Evolutionary conservation across 176 grass and related monocot species (phyloP).

Genomic region (Bonia amplexicaulis): DNA sequence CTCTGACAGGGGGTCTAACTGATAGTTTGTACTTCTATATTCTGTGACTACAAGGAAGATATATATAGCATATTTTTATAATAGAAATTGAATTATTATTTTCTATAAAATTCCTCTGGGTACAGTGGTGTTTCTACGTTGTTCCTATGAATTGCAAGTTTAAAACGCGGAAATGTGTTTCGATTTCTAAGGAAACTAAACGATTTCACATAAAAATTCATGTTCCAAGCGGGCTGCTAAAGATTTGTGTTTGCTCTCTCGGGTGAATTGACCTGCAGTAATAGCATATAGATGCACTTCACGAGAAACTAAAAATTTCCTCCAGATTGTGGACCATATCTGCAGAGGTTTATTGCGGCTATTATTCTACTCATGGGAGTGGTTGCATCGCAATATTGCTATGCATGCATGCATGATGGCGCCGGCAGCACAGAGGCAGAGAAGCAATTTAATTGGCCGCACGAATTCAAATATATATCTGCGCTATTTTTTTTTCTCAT

Average conservation of each 20-base stretch:
- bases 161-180: too few relatives aligned
- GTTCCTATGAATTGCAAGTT: too few relatives aligned
- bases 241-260: neutral
- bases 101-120: too few relatives aligned
- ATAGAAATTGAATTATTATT: too few relatives aligned
- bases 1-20: neutral
- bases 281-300: neutral
- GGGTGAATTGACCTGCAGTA: neutral
- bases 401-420: neutral
- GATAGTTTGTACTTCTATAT: neutral
- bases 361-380: constrained; percentile 19
- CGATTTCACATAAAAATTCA: too few relatives aligned
- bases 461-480: neutral
- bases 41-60: too few relatives aligned
- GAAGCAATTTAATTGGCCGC: neutral
- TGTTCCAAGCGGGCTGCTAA: too few relatives aligned
- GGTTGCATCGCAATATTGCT: neutral
- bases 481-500: neutral
- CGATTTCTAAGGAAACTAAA: too few relatives aligned
- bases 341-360: constrained; percentile 24
- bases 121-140: too few relatives aligned
- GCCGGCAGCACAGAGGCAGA: neutral
- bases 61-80: too few relatives aligned
- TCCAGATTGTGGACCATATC: constrained; percentile 14
- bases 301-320: constrained; percentile 39